Percentiles rank a stretch among this genome's conserved stretches.
These are phyloP conservation scores for Corchorus olitorius DNA, from an alignment of 345 rosid species.

Conservation along the genomic window DNA sequence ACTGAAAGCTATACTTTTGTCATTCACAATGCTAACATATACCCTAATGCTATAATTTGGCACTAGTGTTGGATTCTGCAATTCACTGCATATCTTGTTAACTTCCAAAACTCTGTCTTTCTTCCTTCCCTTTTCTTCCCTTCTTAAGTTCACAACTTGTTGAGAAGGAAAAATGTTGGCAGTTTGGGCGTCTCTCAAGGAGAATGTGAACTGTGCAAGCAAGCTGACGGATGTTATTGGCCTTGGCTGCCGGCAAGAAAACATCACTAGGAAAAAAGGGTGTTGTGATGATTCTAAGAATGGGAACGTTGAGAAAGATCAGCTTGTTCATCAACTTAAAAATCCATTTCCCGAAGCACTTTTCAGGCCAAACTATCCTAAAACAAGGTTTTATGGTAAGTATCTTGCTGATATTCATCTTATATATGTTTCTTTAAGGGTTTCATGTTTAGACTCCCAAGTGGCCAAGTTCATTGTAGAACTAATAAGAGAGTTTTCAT, in stretches of 20 bases:
- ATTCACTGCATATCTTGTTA: neutral
- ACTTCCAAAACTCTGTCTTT: neutral
- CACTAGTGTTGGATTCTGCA: neutral
- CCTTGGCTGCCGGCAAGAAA: neutral
- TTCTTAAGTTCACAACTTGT: neutral
- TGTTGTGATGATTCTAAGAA: neutral
- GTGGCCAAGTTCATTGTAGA: neutral
- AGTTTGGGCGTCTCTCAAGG: conserved; percentile 42
- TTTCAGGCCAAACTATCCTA: conserved; percentile 26
- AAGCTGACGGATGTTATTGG: conserved; percentile 24
- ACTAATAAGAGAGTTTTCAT: neutral
- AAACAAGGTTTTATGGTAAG: conserved; percentile 34
- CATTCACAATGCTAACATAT: neutral
- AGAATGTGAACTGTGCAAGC: conserved; percentile 35
- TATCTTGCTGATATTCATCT: neutral
- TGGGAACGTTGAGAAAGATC: conserved; percentile 13
- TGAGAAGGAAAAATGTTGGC: conserved; percentile 27
- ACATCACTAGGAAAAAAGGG: conserved; percentile 7
- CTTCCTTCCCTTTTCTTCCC: neutral
- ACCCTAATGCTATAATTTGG: neutral
- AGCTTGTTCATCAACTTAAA: conserved; percentile 19
- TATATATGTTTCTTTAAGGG: neutral
- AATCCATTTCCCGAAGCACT: conserved; percentile 31
- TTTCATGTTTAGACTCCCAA: neutral
- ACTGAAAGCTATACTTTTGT: conserved; percentile 3